A percentile compares a stretch with the other conserved stretches of the same genome.
Conservation (phyloP, 345 rosid genomes). For the Rubroshorea leprosula region DNA sequence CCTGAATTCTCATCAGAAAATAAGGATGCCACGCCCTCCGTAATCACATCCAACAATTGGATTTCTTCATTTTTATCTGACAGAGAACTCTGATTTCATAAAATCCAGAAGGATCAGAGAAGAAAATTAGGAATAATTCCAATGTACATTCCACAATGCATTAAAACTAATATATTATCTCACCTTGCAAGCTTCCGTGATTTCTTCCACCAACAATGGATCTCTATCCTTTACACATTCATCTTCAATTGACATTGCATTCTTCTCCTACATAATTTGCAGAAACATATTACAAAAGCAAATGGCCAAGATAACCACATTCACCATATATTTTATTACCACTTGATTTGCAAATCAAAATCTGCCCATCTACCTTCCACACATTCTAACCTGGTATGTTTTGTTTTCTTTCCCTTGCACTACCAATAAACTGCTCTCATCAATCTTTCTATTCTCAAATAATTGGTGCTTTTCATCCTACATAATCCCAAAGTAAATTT, state of each 20-base stretch:
- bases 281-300: neutral
- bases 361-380: neutral
- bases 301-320: neutral
- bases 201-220: conserved; percentile 8
- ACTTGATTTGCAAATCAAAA: neutral
- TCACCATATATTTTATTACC: neutral
- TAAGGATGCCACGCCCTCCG: conserved; percentile 33
- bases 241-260: conserved; percentile 10
- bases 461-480: conserved; percentile 28
- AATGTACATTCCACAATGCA: neutral
- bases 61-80: conserved; percentile 28
- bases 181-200: conserved; percentile 25
- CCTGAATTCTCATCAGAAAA: conserved; percentile 37
- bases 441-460: neutral
- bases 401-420: no score
- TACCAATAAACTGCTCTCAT: no score
- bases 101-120: neutral
- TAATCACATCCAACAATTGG: conserved; percentile 30
- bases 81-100: conserved; percentile 24
- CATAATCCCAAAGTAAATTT: neutral
- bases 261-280: conserved; percentile 6
- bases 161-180: neutral
- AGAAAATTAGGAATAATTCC: neutral
- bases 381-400: neutral
- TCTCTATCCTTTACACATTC: conserved; percentile 11